A percentile compares a stretch with the other conserved stretches of the same genome.
Evolutionary conservation across 208 protist species (phyloP).

Genomic region (Phytomonas sp.): DNA sequence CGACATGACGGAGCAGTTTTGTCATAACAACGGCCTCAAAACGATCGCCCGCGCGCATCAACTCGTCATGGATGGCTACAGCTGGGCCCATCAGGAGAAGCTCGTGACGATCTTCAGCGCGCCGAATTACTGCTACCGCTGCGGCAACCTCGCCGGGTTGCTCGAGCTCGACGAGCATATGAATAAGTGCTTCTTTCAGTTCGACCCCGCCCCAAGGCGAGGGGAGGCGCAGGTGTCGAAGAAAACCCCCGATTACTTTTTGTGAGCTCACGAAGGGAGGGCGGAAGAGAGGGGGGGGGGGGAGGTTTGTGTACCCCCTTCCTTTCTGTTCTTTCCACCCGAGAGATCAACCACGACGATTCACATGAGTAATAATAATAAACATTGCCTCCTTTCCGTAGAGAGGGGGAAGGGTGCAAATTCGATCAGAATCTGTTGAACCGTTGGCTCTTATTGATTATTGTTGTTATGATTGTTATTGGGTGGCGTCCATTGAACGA

Average conservation of each 20-base stretch:
- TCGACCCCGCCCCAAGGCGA: constrained; percentile 96
- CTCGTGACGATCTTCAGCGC: constrained; percentile 99
- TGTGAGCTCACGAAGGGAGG: constrained; percentile 39
- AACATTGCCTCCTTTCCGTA: background rate
- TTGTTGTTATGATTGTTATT: no score
- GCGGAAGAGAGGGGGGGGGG: background rate
- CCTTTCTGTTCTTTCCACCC: no score
- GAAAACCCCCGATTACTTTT: constrained; percentile 98
- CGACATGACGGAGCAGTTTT: constrained; percentile 97
- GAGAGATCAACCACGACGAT: no score
- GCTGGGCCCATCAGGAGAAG: constrained; percentile 96
- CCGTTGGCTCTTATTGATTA: no score
- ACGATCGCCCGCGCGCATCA: constrained; percentile 96
- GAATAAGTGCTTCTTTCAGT: constrained; percentile 98
- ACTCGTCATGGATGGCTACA: constrained; percentile 98
- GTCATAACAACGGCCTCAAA: constrained; percentile 97
- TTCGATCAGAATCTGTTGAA: no score
- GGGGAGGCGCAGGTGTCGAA: constrained; percentile 97
- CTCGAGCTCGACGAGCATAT: constrained; percentile 98
- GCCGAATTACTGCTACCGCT: constrained; percentile 99
- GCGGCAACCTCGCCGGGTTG: constrained; percentile 95
- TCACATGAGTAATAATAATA: no score
- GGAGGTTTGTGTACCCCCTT: background rate
- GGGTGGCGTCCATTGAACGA: no score
- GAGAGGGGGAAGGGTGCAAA: background rate